phyloP scores from a whole-genome alignment of 2,329 filamentous ascomycete genomes.

The Fusarium redolens region DNA sequence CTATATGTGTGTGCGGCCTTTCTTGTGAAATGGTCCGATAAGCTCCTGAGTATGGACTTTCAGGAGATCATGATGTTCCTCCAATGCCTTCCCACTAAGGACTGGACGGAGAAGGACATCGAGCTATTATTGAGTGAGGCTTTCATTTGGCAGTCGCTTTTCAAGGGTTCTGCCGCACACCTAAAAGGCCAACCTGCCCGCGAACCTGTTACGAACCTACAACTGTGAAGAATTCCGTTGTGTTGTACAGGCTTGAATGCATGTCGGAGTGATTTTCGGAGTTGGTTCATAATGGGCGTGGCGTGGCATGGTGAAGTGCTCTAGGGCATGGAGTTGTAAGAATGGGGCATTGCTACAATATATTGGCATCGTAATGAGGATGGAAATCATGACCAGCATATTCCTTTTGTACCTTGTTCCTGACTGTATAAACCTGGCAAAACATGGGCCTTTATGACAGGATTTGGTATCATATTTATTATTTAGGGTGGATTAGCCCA shows the following conservation, averaged over 20 bases:
- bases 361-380: slow-evolving; percentile 41
- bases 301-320: background rate
- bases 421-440: background rate
- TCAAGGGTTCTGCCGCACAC: slow-evolving; percentile 93
- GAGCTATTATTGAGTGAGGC: slow-evolving; percentile 95
- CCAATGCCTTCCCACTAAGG: slow-evolving; percentile 89
- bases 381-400: slow-evolving; percentile 22
- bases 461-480: slow-evolving; percentile 28
- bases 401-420: slow-evolving; percentile 1
- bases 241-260: background rate
- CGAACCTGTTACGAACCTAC: slow-evolving; percentile 51
- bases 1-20: slow-evolving; percentile 98
- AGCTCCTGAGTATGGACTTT: slow-evolving; percentile 96
- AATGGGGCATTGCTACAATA: slow-evolving; percentile 7
- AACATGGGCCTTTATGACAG: background rate
- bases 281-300: slow-evolving; percentile 15
- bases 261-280: slow-evolving; percentile 4
- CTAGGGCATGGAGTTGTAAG: slow-evolving; percentile 2
- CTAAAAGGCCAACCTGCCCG: slow-evolving; percentile 66
- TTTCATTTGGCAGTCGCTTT: slow-evolving; percentile 98
- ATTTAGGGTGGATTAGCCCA: slow-evolving; percentile 14
- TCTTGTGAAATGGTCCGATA: slow-evolving; percentile 97
- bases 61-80: slow-evolving; percentile 99
- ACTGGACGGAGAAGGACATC: slow-evolving; percentile 98
- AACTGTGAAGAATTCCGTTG: slow-evolving; percentile 44